phyloP scores from a whole-genome alignment of 768 basidiomycete genomes.

The Lentinula edodes region DNA sequence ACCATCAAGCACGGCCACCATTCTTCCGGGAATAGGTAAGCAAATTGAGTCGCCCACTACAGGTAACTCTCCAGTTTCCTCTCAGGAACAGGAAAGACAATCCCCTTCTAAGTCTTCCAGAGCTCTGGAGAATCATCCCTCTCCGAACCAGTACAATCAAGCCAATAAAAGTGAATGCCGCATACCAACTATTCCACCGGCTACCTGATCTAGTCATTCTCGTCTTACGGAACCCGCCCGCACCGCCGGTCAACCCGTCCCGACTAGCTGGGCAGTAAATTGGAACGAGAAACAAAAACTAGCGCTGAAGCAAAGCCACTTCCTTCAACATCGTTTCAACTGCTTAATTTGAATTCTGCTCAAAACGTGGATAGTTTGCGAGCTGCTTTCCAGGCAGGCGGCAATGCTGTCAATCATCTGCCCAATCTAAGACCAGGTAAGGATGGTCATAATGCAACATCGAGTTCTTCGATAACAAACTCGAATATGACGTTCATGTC shows the following conservation, averaged over 20 bases:
- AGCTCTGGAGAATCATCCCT: conserved; percentile 23
- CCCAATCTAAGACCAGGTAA: conserved; percentile 27
- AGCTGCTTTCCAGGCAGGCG: conserved; percentile 11
- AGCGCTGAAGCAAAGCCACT: conserved; percentile 27
- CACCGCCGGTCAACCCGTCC: conserved; percentile 38
- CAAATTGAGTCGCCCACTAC: too few species aligned
- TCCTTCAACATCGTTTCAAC: conserved; percentile 25
- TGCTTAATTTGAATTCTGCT: conserved; percentile 24
- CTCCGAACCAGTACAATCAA: conserved; percentile 22
- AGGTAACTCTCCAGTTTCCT: conserved; percentile 19
- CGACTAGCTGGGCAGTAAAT: conserved; percentile 38
- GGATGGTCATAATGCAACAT: conserved; percentile 2
- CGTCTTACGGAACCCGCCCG: conserved; percentile 26
- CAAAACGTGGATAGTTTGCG: conserved; percentile 59
- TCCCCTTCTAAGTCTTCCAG: conserved; percentile 18
- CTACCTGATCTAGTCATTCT: conserved; percentile 29
- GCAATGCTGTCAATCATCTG: conserved; percentile 24
- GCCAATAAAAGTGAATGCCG: conserved; percentile 9
- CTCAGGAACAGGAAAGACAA: conserved; percentile 22
- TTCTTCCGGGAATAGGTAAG: too few species aligned
- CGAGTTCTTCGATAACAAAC: neutral
- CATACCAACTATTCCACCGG: conserved; percentile 23
- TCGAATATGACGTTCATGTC: neutral
- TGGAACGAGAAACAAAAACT: conserved; percentile 43
- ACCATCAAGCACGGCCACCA: too few species aligned